Evolutionary conservation across 805 yeast species (phyloP), one percentile per base, ranked within the genome.

Genomic region (Candida anglica): DNA sequence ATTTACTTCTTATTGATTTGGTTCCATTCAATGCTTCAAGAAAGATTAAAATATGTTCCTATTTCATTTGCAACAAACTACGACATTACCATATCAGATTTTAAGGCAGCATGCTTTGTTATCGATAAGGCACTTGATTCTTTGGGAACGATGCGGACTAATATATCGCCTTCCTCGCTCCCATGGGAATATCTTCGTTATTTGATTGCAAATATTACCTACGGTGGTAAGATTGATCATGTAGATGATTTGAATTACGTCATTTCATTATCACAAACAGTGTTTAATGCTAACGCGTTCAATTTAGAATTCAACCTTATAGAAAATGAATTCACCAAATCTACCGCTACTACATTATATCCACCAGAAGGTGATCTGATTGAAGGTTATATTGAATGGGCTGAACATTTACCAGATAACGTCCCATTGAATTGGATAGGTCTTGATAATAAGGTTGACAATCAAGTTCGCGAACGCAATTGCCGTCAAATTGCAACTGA

Each of bases 31-130:
- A 49, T 82, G 1, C 48, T 86, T 3, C 67, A 67, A 22, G 87
- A 79, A 39, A 56, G 86, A 34, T 52, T 74, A 32, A 63, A 82
- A 30, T 81, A 69, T 42, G 69, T 66, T 1, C 87, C 91, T 0
- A 50, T 73, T 2, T 86, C 91, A 2, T 84, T 85, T 57, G 45
- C 58, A 1, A 71, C 73, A 42, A 48, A 43, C 7, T 81, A 86
- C 48, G 94, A 84, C 39, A 74, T 88, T 46, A 84, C 75, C 49
- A 86, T 84, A 37, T 57, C 79, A n/a, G 96, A 89, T 50, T 70
- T 81, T 34, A 56, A 60, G 8, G 64, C 76, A 15, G 80, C 77
- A 2, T 42, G 67, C 3, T 48, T 40, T 31, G 60, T 77, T 14
- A 53, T 80, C 31, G 63, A 63, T 26, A 56, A 62, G 29, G 50